Percentiles rank a stretch among this genome's conserved stretches.
These are phyloP conservation scores for Alternaria longipes DNA, from an alignment of 2,329 filamentous ascomycete genomes.

Conservation along the genomic window DNA sequence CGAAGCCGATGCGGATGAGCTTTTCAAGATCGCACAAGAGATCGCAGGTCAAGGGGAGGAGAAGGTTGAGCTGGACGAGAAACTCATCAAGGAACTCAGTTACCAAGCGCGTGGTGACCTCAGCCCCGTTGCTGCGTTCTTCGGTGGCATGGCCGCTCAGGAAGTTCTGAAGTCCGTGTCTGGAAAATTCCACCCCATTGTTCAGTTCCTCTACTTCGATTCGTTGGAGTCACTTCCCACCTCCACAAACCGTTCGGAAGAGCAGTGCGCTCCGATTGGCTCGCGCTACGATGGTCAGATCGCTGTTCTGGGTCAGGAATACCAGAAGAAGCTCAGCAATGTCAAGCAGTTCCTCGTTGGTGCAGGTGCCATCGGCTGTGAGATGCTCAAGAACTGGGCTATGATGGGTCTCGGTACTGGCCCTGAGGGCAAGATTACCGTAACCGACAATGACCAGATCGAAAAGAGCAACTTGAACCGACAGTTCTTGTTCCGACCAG, in stretches of 20 bases:
- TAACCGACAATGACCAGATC: conserved; percentile 98
- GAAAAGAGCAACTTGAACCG: conserved; percentile 99
- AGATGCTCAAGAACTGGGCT: conserved; percentile 99
- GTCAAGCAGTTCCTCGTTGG: conserved; percentile 93
- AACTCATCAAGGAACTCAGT: conserved; percentile 89
- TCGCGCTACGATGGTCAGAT: conserved; percentile 97
- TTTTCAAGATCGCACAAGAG: conserved; percentile 77
- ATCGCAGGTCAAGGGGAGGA: conserved; percentile 74
- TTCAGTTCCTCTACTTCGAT: conserved; percentile 97
- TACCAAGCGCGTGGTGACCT: conserved; percentile 94
- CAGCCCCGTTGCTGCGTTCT: conserved; percentile 91
- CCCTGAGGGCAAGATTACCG: conserved; percentile 84
- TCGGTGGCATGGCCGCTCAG: conserved; percentile 91
- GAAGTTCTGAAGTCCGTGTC: conserved; percentile 97
- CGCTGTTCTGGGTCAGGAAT: conserved; percentile 92
- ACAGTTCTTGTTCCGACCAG: conserved; percentile 92
- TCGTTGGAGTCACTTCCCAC: conserved; percentile 93
- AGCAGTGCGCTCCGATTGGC: conserved; percentile 84
- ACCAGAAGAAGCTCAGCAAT: conserved; percentile 91
- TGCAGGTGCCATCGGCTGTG: conserved; percentile 95
- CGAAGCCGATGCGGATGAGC: conserved; percentile 80
- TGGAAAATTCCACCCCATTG: conserved; percentile 95
- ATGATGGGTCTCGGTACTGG: conserved; percentile 96
- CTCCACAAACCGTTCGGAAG: conserved; percentile 77
- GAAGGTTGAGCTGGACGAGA: conserved; percentile 86